A percentile compares a stretch with the other conserved stretches of the same genome.
phyloP scores from a whole-genome alignment of 2,329 filamentous ascomycete genomes.

The Cladosporium sp. region DNA sequence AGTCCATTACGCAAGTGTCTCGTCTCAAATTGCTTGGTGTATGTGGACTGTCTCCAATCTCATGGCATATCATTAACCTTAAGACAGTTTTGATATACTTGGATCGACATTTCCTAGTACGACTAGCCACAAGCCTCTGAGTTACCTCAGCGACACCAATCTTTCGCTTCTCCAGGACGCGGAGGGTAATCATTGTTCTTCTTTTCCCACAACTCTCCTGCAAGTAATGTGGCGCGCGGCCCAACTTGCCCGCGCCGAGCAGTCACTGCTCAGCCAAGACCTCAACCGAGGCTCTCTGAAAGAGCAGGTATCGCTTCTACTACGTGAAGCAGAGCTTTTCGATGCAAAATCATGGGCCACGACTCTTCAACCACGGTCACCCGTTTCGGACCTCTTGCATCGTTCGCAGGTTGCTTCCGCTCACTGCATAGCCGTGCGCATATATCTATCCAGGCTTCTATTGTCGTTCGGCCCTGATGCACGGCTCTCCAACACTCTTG shows the following conservation, averaged over 20 bases:
- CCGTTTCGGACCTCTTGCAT: constrained; percentile 38
- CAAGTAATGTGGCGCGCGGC: constrained; percentile 42
- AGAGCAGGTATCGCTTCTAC: neutral
- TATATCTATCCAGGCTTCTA: constrained; percentile 41
- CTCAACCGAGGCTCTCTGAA: no score
- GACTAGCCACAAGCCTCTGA: neutral
- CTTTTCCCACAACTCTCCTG: constrained; percentile 40
- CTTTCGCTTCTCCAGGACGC: constrained; percentile 42
- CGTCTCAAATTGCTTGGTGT: constrained; percentile 41
- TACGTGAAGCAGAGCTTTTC: constrained; percentile 5
- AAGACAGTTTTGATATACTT: constrained; percentile 17
- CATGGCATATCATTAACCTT: neutral
- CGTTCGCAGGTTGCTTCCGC: constrained; percentile 42
- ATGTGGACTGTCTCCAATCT: constrained; percentile 17
- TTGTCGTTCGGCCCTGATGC: constrained; percentile 28
- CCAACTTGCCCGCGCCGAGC: constrained; percentile 33
- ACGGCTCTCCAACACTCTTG: neutral
- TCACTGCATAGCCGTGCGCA: constrained; percentile 44
- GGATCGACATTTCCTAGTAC: constrained; percentile 16
- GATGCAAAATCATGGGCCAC: constrained; percentile 36
- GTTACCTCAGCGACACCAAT: constrained; percentile 30
- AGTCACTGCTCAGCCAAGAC: neutral
- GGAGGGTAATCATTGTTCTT: constrained; percentile 45
- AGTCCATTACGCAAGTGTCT: constrained; percentile 39
- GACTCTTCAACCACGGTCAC: constrained; percentile 38